Evolutionary conservation across 140 eudicot genomes (phyloP).

Genomic region (Ambrosia hybrid): DNA sequence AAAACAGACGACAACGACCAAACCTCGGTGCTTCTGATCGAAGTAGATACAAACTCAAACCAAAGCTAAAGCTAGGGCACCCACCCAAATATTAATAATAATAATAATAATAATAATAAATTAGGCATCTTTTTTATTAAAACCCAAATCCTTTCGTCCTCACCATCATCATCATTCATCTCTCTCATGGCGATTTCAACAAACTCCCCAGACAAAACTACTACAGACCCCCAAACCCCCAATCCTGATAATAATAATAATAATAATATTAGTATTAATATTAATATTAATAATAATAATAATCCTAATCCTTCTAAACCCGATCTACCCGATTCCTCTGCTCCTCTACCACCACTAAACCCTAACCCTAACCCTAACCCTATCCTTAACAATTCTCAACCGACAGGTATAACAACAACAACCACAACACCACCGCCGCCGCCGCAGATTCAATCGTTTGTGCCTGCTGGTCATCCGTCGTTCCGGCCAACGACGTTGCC

Average conservation of each 20-base stretch:
- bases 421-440: constrained; percentile 30
- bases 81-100: neutral
- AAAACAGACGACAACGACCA: neutral
- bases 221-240: constrained; percentile 15
- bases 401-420: neutral
- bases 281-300: no score
- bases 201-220: constrained; percentile 36
- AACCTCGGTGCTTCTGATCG: neutral
- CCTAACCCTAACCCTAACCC: constrained; percentile 54
- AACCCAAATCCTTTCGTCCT: neutral
- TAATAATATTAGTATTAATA: no score
- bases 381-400: constrained; percentile 29
- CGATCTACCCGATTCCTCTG: constrained; percentile 39
- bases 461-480: constrained; percentile 38
- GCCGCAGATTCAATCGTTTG: constrained; percentile 47
- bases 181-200: constrained; percentile 39
- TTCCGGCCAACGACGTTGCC: constrained; percentile 58
- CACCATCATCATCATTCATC: neutral
- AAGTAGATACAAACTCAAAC: constrained; percentile 12
- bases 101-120: no score
- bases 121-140: constrained; percentile 5
- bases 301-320: constrained; percentile 30
- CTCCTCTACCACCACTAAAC: constrained; percentile 42
- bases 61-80: constrained; percentile 32
- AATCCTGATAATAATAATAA: no score